phyloP scores from a whole-genome alignment of 371 early-diverging fungal genomes.

The Syncephalis plumigaleata region DNA sequence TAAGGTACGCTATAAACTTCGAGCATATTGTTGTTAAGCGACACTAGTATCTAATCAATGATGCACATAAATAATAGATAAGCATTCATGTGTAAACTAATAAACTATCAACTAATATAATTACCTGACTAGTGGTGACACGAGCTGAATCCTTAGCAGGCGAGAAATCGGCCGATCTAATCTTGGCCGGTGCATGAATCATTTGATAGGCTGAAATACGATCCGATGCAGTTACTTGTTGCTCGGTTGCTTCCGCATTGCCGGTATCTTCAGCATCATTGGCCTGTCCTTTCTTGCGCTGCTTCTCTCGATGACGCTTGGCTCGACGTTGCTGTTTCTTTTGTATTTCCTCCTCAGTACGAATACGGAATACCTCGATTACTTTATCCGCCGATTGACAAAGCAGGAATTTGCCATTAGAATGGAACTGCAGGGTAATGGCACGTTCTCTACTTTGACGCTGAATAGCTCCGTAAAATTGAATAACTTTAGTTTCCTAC shows the following conservation, averaged over 20 bases:
- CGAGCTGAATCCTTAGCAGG: constrained; percentile 31
- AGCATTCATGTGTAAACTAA: too few relatives aligned
- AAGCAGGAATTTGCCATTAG: constrained; percentile 51
- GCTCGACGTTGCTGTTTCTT: constrained; percentile 66
- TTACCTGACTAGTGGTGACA: constrained; percentile 17
- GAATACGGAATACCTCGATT: constrained; percentile 66
- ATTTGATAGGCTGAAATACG: constrained; percentile 39
- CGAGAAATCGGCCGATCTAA: constrained; percentile 58
- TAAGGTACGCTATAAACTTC: constrained; percentile 44
- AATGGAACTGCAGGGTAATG: constrained; percentile 50
- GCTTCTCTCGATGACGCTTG: constrained; percentile 68
- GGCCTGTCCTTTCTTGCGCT: constrained; percentile 14
- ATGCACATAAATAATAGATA: too few relatives aligned
- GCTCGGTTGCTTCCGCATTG: constrained; percentile 23
- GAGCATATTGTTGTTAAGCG: constrained; percentile 51
- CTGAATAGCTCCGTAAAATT: constrained; percentile 51
- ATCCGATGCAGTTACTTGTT: constrained; percentile 43
- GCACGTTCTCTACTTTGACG: constrained; percentile 72
- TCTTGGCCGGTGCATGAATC: constrained; percentile 48
- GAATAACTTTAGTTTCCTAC: constrained; percentile 30
- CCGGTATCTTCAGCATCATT: constrained; percentile 13
- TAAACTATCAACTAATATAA: too few relatives aligned
- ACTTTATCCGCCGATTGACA: constrained; percentile 62
- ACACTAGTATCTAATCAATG: constrained; percentile 25
- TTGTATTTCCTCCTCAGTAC: constrained; percentile 53